phyloP scores from a whole-genome alignment of 2,329 filamentous ascomycete species.

The Aspergillus vadensis region DNA sequence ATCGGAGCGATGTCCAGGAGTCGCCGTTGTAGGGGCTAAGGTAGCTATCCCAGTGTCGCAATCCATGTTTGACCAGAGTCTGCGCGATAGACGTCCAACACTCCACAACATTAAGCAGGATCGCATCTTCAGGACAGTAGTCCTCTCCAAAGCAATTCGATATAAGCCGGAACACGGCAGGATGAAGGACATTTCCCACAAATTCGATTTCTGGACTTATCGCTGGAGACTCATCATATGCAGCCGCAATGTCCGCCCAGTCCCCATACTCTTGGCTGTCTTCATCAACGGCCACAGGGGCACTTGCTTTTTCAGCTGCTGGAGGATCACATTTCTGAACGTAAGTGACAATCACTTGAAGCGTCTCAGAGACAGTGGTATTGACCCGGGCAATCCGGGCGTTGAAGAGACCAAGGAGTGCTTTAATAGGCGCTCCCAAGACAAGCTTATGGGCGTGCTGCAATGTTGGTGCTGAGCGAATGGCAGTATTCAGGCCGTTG shows the following conservation, averaged over 20 bases:
- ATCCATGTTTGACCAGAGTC: conserved; percentile 48
- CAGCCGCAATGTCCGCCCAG: conserved; percentile 56
- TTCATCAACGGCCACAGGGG: conserved; percentile 48
- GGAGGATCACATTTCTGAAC: conserved; percentile 32
- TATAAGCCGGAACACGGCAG: conserved; percentile 55
- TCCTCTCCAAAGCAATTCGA: conserved; percentile 66
- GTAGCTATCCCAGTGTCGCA: conserved; percentile 59
- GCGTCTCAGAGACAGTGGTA: conserved; percentile 50
- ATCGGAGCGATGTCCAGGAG: conserved; percentile 51
- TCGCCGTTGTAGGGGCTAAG: conserved; percentile 56
- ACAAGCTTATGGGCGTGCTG: conserved; percentile 48
- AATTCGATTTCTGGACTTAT: conserved; percentile 29
- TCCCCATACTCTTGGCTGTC: conserved; percentile 68
- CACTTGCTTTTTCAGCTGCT: conserved; percentile 20
- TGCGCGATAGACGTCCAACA: conserved; percentile 56
- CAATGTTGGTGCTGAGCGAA: conserved; percentile 46
- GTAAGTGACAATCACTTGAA: conserved; percentile 52
- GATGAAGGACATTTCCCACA: conserved; percentile 49
- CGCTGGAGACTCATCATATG: conserved; percentile 33
- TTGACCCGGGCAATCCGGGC: conserved; percentile 48
- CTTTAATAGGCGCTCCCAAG: conserved; percentile 46
- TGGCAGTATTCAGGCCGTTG: conserved; percentile 51
- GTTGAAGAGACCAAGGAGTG: conserved; percentile 56
- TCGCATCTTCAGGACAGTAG: conserved; percentile 53
- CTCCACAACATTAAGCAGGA: conserved; percentile 56